These are phyloP conservation scores for Crithidia thermophila DNA, from an alignment of 208 protist genomes.

Conservation along the genomic window DNA sequence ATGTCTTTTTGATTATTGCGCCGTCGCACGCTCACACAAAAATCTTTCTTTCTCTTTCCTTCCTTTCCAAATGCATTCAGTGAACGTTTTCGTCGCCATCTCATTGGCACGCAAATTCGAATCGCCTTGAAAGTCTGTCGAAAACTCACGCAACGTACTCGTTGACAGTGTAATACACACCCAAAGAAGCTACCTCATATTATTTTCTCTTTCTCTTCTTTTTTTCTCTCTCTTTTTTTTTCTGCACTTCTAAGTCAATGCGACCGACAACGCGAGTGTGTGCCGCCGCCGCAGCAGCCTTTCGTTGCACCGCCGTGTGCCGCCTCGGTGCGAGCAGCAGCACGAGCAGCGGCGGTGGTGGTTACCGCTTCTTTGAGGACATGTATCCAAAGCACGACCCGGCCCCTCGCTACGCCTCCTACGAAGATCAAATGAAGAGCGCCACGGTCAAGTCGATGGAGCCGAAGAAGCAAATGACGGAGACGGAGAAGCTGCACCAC, in stretches of 20 bases:
- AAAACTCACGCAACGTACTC: too few relatives aligned
- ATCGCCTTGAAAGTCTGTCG: too few relatives aligned
- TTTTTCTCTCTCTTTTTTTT: background rate
- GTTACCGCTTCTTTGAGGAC: constrained; percentile 90
- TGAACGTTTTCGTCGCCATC: too few relatives aligned
- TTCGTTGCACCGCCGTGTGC: constrained; percentile 7
- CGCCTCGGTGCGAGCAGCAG: constrained; percentile 1
- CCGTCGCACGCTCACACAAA: too few relatives aligned
- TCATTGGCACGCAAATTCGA: too few relatives aligned
- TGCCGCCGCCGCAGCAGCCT: background rate
- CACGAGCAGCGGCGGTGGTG: constrained; percentile 26
- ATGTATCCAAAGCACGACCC: constrained; percentile 87
- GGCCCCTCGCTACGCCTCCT: constrained; percentile 67
- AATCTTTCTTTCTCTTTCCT: too few relatives aligned
- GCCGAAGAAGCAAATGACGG: constrained; percentile 71
- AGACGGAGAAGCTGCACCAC: constrained; percentile 82
- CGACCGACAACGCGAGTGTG: background rate
- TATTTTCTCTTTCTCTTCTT: too few relatives aligned
- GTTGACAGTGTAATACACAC: too few relatives aligned
- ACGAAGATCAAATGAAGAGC: constrained; percentile 75
- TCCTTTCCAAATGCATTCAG: too few relatives aligned
- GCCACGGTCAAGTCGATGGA: constrained; percentile 55
- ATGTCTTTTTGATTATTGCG: too few relatives aligned
- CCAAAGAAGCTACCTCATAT: too few relatives aligned
- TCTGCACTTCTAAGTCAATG: background rate